phyloP scores from a whole-genome alignment of 2,329 filamentous ascomycete species.

The Ceratocystis alfenasii region DNA sequence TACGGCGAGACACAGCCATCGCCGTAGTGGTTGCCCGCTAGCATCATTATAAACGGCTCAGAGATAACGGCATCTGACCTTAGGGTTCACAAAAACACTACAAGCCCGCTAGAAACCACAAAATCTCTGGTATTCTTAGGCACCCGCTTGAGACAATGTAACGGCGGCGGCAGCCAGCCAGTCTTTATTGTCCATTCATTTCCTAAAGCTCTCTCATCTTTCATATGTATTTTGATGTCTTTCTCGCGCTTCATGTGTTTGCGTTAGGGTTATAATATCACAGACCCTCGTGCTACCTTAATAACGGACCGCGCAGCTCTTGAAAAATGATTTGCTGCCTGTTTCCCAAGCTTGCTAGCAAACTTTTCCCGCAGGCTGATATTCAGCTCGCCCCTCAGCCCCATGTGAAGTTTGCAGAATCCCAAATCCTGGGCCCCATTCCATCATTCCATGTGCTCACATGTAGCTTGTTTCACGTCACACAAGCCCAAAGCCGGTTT shows the following conservation, averaged over 20 bases:
- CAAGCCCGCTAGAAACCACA: too few relatives aligned
- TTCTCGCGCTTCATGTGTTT: too few relatives aligned
- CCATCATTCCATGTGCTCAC: too few relatives aligned
- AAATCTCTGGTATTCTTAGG: too few relatives aligned
- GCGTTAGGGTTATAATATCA: too few relatives aligned
- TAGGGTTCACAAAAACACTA: neutral
- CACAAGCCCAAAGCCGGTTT: constrained; percentile 1
- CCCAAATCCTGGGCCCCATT: neutral
- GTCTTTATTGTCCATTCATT: too few relatives aligned
- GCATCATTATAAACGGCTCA: neutral
- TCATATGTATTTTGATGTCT: too few relatives aligned
- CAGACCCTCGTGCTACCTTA: too few relatives aligned
- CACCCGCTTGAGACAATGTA: too few relatives aligned
- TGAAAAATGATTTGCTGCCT: neutral
- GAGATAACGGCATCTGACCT: neutral
- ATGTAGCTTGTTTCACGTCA: neutral
- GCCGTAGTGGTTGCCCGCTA: neutral
- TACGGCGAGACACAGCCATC: neutral
- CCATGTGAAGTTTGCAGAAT: neutral
- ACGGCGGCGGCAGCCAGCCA: too few relatives aligned
- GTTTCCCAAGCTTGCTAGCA: neutral
- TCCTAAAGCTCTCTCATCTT: too few relatives aligned
- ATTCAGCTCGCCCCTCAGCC: neutral
- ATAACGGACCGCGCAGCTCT: too few relatives aligned
- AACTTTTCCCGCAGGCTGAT: neutral